These are phyloP conservation scores for Torulaspora microellipsoides DNA, from an alignment of 805 yeast species.

Conservation along the genomic window DNA sequence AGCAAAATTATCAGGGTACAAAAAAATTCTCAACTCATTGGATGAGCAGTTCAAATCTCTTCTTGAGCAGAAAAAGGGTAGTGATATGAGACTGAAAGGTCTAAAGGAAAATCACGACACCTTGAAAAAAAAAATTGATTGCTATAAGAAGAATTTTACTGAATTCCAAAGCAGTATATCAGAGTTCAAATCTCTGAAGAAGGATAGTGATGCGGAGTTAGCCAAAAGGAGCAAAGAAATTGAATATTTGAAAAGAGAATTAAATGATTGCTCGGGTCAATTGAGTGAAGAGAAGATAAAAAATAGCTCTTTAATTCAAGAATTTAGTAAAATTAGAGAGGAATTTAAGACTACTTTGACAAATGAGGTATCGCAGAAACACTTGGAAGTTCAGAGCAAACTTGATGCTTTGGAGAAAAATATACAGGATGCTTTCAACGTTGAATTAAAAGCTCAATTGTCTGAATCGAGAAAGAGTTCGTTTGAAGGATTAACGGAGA, in stretches of 20 bases:
- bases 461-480: not conserved
- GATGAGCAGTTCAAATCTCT: slow-evolving; percentile 24
- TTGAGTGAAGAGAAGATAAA: slow-evolving; percentile 45
- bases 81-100: slow-evolving; percentile 18
- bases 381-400: slow-evolving; percentile 3
- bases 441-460: slow-evolving; percentile 1
- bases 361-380: slow-evolving; percentile 2
- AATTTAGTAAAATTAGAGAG: slow-evolving; percentile 14
- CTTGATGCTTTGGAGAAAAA: slow-evolving; percentile 6
- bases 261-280: slow-evolving; percentile 43
- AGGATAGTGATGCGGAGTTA: slow-evolving; percentile 18
- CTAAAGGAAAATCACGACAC: slow-evolving; percentile 25
- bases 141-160: slow-evolving; percentile 21
- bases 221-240: slow-evolving; percentile 34
- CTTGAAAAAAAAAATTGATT: slow-evolving; percentile 16
- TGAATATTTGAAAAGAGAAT: slow-evolving; percentile 32
- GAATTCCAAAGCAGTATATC: slow-evolving; percentile 25
- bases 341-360: slow-evolving; percentile 4
- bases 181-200: slow-evolving; percentile 24
- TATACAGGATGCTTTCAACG: slow-evolving; percentile 4
- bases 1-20: slow-evolving; percentile 23
- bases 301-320: slow-evolving; percentile 24
- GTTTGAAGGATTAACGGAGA: not conserved
- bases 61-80: slow-evolving; percentile 21
- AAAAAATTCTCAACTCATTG: slow-evolving; percentile 19